Evolutionary conservation across 2,329 filamentous ascomycete species (phyloP).

Genomic region (Penicillium sp.): DNA sequence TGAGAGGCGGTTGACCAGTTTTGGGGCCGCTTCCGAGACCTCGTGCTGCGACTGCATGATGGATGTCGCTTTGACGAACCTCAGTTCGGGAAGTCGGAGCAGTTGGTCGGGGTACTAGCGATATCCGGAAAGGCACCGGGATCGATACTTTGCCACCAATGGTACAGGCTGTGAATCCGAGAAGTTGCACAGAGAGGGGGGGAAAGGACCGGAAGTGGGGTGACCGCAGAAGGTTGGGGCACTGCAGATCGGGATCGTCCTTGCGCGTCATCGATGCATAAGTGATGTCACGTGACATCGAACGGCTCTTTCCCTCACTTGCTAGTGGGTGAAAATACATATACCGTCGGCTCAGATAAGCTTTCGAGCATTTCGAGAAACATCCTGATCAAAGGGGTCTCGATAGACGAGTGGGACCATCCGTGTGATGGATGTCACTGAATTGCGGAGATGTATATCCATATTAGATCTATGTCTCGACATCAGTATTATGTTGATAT

Average conservation of each 20-base stretch:
- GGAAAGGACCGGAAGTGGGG: conserved; percentile 17
- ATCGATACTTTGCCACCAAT: conserved; percentile 11
- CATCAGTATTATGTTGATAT: no score
- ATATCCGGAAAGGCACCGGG: conserved; percentile 13
- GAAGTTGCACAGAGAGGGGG: conserved; percentile 10
- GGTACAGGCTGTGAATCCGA: conserved; percentile 4
- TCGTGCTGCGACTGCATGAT: conserved; percentile 30
- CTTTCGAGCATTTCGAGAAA: no score
- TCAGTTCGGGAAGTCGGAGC: neutral
- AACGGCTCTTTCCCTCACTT: neutral
- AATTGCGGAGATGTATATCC: no score
- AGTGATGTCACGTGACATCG: conserved; percentile 24
- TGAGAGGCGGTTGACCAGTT: conserved; percentile 55
- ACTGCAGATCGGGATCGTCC: conserved; percentile 36
- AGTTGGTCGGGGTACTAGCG: conserved; percentile 13
- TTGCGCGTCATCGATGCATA: conserved; percentile 34
- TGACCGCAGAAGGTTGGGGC: conserved; percentile 9
- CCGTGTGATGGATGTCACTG: no score
- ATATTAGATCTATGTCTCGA: no score
- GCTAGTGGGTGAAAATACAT: neutral
- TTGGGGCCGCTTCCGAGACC: conserved; percentile 23
- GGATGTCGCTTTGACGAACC: conserved; percentile 19
- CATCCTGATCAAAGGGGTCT: no score
- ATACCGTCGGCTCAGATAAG: neutral
- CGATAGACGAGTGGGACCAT: no score